Base-by-base conservation (phyloP, 1,139 yeast species). In the Ogataea hybrid region DNA sequence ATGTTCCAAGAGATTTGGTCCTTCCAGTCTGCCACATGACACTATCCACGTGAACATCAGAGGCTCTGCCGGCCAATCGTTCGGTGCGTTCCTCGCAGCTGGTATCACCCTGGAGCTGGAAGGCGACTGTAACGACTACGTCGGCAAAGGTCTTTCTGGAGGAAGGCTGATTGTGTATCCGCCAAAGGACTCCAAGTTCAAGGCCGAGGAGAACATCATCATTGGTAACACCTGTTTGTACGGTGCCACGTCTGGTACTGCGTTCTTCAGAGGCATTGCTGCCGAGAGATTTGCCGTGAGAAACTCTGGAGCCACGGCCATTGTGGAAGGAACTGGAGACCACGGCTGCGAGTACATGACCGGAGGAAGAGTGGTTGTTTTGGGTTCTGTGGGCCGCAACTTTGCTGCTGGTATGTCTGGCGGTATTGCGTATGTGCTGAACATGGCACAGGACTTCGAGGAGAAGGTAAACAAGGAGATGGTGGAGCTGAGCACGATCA, bases 371-470 rank as follows among this genome's bases (percentile, higher is more conserved):
- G 96, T 92, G 48, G 87, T 92, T 62, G 88, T 92, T 41, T 77
- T 92, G 55, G 96, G 97, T 39, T 69, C 81, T 43, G 86, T 96
- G 59, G 97, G 96, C 48, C 81, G 97, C 54, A 85, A 89, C 71
- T 92, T 92, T 65, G 97, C 97, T 34, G 96, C 98, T 43, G 98
- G 98, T 74, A 94, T 94, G 87, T 90, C 97, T 58, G 98, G 98
- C 68, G 98, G 98, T 79, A 92, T 92, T 65, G 96, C 96, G 25
- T 92, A 92, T 62, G 97, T 94, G 47, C 75, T 90, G 58, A 96
- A 90, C 59, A 86, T 92, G 75, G 97, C 94, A 41, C 96, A 90
- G 63, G 96, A 89, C 62, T 90, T 92, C 60, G 69, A 72, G 51
- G 81, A 81, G 48, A 84, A 84, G 69, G 90, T 87, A 53, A 92